phyloP scores from a whole-genome alignment of 306 rosid species.

The Bauhinia variegata region DNA sequence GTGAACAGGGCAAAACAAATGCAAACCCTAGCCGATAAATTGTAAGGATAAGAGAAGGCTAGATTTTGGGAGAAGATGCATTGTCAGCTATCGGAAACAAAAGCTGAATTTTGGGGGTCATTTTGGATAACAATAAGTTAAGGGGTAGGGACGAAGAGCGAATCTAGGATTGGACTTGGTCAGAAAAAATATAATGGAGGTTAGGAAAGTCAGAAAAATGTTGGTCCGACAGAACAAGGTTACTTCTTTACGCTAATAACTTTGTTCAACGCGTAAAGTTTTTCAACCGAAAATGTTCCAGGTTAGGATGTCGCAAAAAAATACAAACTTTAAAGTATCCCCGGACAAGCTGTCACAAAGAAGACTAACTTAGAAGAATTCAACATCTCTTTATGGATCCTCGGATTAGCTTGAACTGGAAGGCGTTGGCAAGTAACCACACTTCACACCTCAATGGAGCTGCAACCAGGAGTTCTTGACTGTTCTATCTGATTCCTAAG shows the following conservation, averaged over 20 bases:
- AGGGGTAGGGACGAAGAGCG: background rate
- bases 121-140: constrained; percentile 12
- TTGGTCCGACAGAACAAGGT: background rate
- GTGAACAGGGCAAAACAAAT: background rate
- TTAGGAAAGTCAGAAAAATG: background rate
- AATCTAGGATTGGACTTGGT: background rate
- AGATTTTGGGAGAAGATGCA: constrained; percentile 9
- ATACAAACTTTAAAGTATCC: too few relatives aligned
- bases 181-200: background rate
- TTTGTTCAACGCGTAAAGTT: too few relatives aligned
- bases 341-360: too few relatives aligned
- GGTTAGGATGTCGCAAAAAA: too few relatives aligned
- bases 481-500: constrained; percentile 49
- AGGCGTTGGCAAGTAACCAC: constrained; percentile 28
- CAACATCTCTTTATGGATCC: too few relatives aligned
- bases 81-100: constrained; percentile 17
- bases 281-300: too few relatives aligned
- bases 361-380: too few relatives aligned
- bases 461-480: constrained; percentile 52
- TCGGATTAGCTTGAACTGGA: background rate
- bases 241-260: too few relatives aligned
- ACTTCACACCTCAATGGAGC: constrained; percentile 54
- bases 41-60: constrained; percentile 14
- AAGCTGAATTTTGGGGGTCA: background rate
- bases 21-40: background rate